These are phyloP conservation scores for Exserohilum turcica DNA, from an alignment of 2,329 filamentous ascomycete species.

Conservation along the genomic window DNA sequence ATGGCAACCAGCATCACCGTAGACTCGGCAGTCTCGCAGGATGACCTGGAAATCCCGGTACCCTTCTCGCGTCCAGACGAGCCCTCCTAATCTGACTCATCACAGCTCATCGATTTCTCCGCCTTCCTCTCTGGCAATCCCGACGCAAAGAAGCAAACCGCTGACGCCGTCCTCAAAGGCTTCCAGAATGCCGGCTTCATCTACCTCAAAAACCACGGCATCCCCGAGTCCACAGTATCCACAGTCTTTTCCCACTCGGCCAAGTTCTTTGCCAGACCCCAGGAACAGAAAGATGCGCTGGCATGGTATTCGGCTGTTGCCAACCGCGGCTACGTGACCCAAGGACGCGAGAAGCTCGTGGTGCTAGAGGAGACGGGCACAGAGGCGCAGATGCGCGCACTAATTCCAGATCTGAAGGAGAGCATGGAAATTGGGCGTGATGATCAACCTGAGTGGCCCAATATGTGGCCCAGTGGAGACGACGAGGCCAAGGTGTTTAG, in stretches of 20 bases:
- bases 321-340: constrained; percentile 56
- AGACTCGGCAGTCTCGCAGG: constrained; percentile 45
- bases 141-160: constrained; percentile 66
- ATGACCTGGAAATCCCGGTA: constrained; percentile 49
- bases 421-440: constrained; percentile 66
- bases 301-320: constrained; percentile 52
- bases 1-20: constrained; percentile 33
- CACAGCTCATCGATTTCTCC: constrained; percentile 77
- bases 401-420: constrained; percentile 59
- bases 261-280: constrained; percentile 47
- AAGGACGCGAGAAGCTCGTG: constrained; percentile 52
- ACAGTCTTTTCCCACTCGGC: constrained; percentile 62
- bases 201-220: constrained; percentile 81
- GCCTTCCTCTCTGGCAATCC: constrained; percentile 69
- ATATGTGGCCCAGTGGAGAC: constrained; percentile 73
- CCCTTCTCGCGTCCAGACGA: not conserved
- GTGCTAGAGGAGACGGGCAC: constrained; percentile 43
- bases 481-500: constrained; percentile 67
- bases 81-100: not conserved
- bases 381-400: constrained; percentile 43
- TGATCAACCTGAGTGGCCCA: constrained; percentile 67
- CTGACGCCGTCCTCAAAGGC: constrained; percentile 73
- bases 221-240: constrained; percentile 63
- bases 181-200: constrained; percentile 90
- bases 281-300: constrained; percentile 47